Base-by-base conservation (phyloP, 2,329 filamentous ascomycete genomes). In the Fusarium veterinarium region DNA sequence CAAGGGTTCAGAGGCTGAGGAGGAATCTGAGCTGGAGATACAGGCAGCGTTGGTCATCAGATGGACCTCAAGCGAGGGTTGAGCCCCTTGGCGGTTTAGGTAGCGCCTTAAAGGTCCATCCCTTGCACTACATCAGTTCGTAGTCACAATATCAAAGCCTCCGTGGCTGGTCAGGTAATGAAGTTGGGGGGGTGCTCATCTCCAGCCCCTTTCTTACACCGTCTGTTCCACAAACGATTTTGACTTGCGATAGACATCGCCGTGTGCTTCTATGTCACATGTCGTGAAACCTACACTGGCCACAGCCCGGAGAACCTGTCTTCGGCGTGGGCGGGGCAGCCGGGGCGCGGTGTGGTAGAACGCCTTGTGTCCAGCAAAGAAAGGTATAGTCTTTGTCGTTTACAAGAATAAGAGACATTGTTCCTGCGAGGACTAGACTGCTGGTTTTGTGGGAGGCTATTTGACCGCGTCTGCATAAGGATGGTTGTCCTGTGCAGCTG, bases 321-420 rank as follows among this genome's bases (percentile, higher is more conserved):
- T 30, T 17, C 0, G 8, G 12, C 6, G 4, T 51, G 11, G 8
- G 2, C 0, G 3, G 10, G 0, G 14, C 5, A 0, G 23, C 3
- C 17, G 5, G 2, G 9, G 40, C 5, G 14, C 23, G 23, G 16
- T 10, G 17, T 51, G n/a, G n/a, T 17, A 35, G 30, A 51, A 30
- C 16, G n/a, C 30, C 30, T 49, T 33, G 11, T 7, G 23, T 7
- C 33, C 12, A 14, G 16, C 11, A 19, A 23, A 19, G n/a, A 5
- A 23, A 0, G 30, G 5, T 9, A 23, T 12, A 33, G 46, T 16
- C 9, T 23, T 33, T 23, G n/a, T 10, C 9, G 20, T 23, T 23
- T n/a, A 49, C 17, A 11, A 5, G 11, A 4, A 49, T 19, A 19
- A 4, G 23, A 10, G 6, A 23, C 8, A 5, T 13, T 19, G 30